phyloP scores from a whole-genome alignment of 352 stramenopile species.

The Phytophthora macrochlamydospora region DNA sequence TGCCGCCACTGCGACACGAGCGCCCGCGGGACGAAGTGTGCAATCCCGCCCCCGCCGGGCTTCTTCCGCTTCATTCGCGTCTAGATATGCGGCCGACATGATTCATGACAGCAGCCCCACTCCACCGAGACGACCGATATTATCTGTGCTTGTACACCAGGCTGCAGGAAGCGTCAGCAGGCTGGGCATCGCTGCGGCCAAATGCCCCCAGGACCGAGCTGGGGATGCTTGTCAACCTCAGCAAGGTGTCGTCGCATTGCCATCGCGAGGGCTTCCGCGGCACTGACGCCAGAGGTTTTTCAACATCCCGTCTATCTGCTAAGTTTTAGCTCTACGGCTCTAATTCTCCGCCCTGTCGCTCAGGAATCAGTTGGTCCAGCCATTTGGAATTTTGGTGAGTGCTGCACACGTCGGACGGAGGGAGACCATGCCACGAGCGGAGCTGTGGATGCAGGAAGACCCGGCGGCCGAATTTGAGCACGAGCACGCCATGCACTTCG shows the following conservation, averaged over 20 bases:
- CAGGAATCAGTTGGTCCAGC: constrained; percentile 18
- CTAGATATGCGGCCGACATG: not conserved
- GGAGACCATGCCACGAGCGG: constrained; percentile 9
- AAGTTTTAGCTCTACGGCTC: not conserved
- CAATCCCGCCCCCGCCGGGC: not conserved
- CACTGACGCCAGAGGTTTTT: not conserved
- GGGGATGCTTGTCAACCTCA: not conserved
- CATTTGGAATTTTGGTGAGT: constrained; percentile 32
- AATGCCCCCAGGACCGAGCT: no score
- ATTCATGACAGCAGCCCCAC: not conserved
- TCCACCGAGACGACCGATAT: no score
- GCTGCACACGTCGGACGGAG: constrained; percentile 2
- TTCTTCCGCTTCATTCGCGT: not conserved
- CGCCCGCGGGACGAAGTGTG: not conserved
- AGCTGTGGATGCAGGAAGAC: constrained; percentile 23
- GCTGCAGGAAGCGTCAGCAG: no score
- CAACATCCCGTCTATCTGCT: not conserved
- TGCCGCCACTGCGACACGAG: not conserved
- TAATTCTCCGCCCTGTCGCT: constrained; percentile 5
- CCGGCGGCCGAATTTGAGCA: constrained; percentile 1
- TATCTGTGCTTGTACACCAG: no score
- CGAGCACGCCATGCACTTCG: constrained; percentile 11
- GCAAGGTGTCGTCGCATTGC: not conserved
- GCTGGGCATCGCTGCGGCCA: no score
- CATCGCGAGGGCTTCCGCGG: not conserved